Evolutionary conservation across 2,329 filamentous ascomycete genomes (phyloP), one percentile per base, ranked within the genome.

Genomic region (Periconia sp.): DNA sequence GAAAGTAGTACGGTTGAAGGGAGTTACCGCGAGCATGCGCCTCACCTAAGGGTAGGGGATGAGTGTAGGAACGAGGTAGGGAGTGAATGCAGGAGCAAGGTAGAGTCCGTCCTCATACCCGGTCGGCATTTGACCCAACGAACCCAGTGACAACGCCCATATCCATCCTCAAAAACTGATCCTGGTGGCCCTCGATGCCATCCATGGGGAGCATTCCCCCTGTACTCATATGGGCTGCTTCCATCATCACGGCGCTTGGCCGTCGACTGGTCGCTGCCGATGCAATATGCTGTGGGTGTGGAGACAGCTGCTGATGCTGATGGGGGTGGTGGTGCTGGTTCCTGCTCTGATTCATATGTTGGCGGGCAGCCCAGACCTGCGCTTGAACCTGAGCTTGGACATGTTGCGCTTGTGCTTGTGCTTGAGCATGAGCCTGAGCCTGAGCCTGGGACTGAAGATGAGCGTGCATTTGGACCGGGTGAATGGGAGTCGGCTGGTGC

Each of bases 271-370:
- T 64, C 11, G 47, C 40, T 7, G 63, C 61, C 16, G 65, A 66
- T 28, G 52, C 56, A 50, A 69, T 65, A 32, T 63, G 63, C 17
- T 49, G 47, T 5, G 52, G 55, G 30, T 59, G 56, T 7, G 51
- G 56, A 4, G 46, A 49, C 25, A 57, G 29, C 29, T 59, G 53
- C 33, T 52, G 52, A 29, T 54, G 53, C 35, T 63, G 65, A 26
- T 65, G 62, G 37, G 56, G 58, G 37, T 65, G 63, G 1, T 56
- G 54, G 19, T 61, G 56, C 40, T 65, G 54, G 48, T 63, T 65
- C 22, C 61, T 57, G 32, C 61, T 66, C 37, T 65, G 65, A 43
- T 66, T 66, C 64, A 70, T 66, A 46, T 68, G 65, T 37, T 70
- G 65, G 24, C 63, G 61, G 2, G 65, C 65, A 24, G 61, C 63